A percentile compares a stretch with the other conserved stretches of the same genome.
These are phyloP conservation scores for Zygoascus biomembranicola DNA, from an alignment of 805 yeast genomes.

Conservation along the genomic window DNA sequence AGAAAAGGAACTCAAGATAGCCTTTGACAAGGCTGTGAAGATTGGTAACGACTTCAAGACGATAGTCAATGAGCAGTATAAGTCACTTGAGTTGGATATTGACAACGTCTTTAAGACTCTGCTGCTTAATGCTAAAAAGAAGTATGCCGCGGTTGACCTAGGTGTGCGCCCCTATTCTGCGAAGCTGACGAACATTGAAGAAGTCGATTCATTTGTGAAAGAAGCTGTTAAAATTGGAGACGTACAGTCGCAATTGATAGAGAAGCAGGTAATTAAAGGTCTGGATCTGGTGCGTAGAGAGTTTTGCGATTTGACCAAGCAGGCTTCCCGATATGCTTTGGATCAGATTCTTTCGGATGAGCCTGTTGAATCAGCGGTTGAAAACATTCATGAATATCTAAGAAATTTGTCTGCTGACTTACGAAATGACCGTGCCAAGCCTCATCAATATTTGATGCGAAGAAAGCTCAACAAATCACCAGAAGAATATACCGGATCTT, in stretches of 20 bases:
- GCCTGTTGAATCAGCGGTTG: slow-evolving; percentile 62
- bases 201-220: not conserved
- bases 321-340: slow-evolving; percentile 68
- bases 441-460: slow-evolving; percentile 67
- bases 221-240: not conserved
- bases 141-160: slow-evolving; percentile 85
- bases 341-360: slow-evolving; percentile 62
- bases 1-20: slow-evolving; percentile 25
- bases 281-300: slow-evolving; percentile 96
- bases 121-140: slow-evolving; percentile 88
- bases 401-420: slow-evolving; percentile 52
- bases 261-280: slow-evolving; percentile 51
- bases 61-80: slow-evolving; percentile 82
- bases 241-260: not conserved
- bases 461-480: slow-evolving; percentile 91
- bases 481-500: slow-evolving; percentile 39
- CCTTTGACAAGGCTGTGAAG: slow-evolving; percentile 61
- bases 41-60: slow-evolving; percentile 81
- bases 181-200: slow-evolving; percentile 59
- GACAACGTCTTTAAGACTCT: slow-evolving; percentile 86
- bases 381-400: slow-evolving; percentile 62
- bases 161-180: slow-evolving; percentile 45
- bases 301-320: slow-evolving; percentile 86
- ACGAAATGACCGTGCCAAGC: slow-evolving; percentile 50
- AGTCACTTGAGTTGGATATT: slow-evolving; percentile 82